Percentiles rank a stretch among this genome's conserved stretches.
phyloP scores from a whole-genome alignment of 495 filamentous ascomycete genomes.

The Corynascus novoguineensis region DNA sequence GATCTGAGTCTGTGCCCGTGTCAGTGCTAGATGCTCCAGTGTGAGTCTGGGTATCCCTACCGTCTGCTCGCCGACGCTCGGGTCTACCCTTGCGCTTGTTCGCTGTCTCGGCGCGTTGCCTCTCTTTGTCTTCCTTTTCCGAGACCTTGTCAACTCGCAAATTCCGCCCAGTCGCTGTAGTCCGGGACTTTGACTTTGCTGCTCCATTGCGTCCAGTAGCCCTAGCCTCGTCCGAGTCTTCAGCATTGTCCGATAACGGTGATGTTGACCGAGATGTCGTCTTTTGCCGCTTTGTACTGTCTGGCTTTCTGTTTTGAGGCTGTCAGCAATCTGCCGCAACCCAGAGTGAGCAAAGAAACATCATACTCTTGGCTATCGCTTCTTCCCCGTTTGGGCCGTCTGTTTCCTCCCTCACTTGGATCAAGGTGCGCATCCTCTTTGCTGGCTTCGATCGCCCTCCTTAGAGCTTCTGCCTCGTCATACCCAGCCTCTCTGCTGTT shows the following conservation, averaged over 20 bases:
- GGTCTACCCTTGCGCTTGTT: constrained; percentile 69
- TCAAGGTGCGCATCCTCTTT: constrained; percentile 60
- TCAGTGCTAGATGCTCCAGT: constrained; percentile 30
- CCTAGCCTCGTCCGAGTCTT: constrained; percentile 68
- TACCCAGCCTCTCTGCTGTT: constrained; percentile 94
- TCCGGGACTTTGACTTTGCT: constrained; percentile 57
- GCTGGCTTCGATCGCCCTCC: constrained; percentile 90
- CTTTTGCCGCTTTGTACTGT: constrained; percentile 59
- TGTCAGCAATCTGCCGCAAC: constrained; percentile 10
- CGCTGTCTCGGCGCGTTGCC: constrained; percentile 61
- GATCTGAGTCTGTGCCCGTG: constrained; percentile 50
- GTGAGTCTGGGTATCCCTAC: constrained; percentile 44
- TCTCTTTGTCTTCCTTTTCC: constrained; percentile 65
- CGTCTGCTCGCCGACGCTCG: constrained; percentile 68
- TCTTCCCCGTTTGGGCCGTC: constrained; percentile 73
- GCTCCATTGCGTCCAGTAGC: constrained; percentile 44
- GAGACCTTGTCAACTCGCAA: constrained; percentile 62
- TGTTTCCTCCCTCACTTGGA: constrained; percentile 44
- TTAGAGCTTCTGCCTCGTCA: constrained; percentile 86
- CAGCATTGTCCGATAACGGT: constrained; percentile 38
- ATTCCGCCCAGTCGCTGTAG: constrained; percentile 52
- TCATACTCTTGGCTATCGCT: constrained; percentile 94
- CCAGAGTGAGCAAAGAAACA: background rate
- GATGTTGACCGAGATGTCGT: constrained; percentile 69
- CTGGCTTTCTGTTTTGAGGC: constrained; percentile 40